Conservation (phyloP, 306 rosid species). For the Cucurbita maxima region DNA sequence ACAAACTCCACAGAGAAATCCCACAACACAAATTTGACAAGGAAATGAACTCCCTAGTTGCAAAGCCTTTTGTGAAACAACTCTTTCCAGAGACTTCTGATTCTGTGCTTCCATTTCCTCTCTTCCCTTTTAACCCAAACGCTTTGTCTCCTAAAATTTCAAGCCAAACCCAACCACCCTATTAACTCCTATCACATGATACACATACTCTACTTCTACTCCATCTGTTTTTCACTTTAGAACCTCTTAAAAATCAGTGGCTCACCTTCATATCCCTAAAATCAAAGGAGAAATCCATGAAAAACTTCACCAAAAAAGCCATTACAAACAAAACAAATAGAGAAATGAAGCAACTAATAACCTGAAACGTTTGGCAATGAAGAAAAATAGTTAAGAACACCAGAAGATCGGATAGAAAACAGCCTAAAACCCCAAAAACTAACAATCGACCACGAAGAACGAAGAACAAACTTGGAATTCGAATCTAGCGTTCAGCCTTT, state of each 20-base stretch:
- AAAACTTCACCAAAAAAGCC: neutral
- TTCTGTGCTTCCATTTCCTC: conserved; percentile 42
- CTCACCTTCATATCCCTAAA: conserved; percentile 22
- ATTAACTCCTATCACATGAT: conserved; percentile 28
- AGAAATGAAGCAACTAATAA: neutral
- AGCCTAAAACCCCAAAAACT: neutral
- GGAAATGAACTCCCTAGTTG: conserved; percentile 73
- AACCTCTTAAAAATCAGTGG: conserved; percentile 7
- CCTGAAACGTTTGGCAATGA: neutral
- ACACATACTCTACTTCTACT: neutral
- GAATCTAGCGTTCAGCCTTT: neutral
- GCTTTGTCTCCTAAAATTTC: conserved; percentile 6
- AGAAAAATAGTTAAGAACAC: neutral
- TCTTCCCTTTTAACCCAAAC: conserved; percentile 28
- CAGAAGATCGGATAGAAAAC: neutral
- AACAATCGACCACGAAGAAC: neutral
- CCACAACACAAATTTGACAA: conserved; percentile 82
- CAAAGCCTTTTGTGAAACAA: conserved; percentile 66
- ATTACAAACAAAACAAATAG: conserved; percentile 14
- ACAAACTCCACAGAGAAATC: conserved; percentile 77
- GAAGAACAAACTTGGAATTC: neutral
- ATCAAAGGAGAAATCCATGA: neutral
- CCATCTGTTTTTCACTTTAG: conserved; percentile 12
- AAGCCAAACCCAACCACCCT: conserved; percentile 20
- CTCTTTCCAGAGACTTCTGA: conserved; percentile 59